Percentiles rank a stretch among this genome's conserved stretches.
phyloP scores from a whole-genome alignment of 1,284 basidiomycete genomes.

The Ustilago bromivora region DNA sequence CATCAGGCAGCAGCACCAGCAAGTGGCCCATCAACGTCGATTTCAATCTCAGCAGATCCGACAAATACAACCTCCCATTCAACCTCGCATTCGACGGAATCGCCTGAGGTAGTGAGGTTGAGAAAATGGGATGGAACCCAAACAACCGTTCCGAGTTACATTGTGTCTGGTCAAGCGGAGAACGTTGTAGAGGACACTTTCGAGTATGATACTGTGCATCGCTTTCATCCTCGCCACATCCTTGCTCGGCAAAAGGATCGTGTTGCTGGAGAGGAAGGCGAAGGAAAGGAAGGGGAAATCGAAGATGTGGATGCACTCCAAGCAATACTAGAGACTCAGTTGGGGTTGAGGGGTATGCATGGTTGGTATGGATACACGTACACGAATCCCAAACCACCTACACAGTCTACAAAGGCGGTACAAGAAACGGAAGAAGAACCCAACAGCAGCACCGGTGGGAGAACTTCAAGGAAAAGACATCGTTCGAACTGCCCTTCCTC shows the following conservation, averaged over 20 bases:
- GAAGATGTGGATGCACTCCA: slow-evolving; percentile 10
- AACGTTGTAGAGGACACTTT: slow-evolving; percentile 14
- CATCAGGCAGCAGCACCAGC: slow-evolving; percentile 1
- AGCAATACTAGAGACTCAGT: slow-evolving; percentile 17
- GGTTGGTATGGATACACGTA: slow-evolving; percentile 35
- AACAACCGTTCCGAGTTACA: slow-evolving; percentile 8
- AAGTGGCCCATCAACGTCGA: background rate
- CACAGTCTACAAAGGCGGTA: no score
- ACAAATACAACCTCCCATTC: background rate
- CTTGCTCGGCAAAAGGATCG: background rate
- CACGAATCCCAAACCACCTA: slow-evolving; percentile 4
- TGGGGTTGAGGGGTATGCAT: slow-evolving; percentile 20
- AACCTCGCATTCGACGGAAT: background rate
- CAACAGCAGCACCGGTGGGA: no score
- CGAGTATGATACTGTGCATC: slow-evolving; percentile 14
- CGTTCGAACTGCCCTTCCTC: slow-evolving; percentile 1
- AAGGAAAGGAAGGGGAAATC: background rate
- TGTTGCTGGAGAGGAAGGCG: background rate
- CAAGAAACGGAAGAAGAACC: no score
- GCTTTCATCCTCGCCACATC: slow-evolving; percentile 5
- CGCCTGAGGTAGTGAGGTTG: slow-evolving; percentile 8
- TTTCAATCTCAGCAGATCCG: background rate
- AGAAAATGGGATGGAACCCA: slow-evolving; percentile 37
- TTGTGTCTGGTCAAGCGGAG: slow-evolving; percentile 16
- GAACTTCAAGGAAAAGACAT: background rate